Percentiles rank a stretch among this genome's conserved stretches.
phyloP scores from a whole-genome alignment of 352 stramenopile genomes.

The Pythium sp. region DNA sequence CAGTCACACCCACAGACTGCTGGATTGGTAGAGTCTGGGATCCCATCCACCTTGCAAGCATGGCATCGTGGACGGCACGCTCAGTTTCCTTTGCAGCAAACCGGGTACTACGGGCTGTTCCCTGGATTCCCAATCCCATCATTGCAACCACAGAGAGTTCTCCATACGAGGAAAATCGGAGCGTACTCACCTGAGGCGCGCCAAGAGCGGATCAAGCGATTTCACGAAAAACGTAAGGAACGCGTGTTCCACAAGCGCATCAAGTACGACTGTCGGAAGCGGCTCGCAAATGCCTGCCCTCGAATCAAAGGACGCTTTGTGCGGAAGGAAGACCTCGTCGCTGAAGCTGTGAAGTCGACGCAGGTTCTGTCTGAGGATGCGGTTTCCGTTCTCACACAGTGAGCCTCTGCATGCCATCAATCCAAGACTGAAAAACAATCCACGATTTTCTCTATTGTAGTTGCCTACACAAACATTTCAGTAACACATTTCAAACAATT shows the following conservation, averaged over 20 bases:
- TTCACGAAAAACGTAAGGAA: conserved; percentile 71
- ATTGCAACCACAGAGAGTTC: not conserved
- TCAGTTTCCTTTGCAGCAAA: not conserved
- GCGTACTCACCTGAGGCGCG: conserved; percentile 56
- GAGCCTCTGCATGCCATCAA: not conserved
- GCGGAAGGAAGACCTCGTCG: conserved; percentile 20
- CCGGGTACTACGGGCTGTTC: not conserved
- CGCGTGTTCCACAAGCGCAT: conserved; percentile 69
- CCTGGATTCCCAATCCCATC: not conserved
- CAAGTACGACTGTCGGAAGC: conserved; percentile 74
- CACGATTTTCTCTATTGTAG: not conserved
- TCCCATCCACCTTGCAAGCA: not conserved
- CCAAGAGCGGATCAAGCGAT: conserved; percentile 53
- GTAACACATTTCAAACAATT: not conserved
- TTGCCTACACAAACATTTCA: not conserved
- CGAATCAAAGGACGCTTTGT: conserved; percentile 76
- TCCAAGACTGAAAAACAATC: not conserved
- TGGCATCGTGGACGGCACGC: conserved; percentile 3
- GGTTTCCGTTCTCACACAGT: not conserved
- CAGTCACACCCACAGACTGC: not conserved
- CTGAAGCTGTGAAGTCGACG: not conserved
- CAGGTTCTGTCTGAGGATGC: not conserved
- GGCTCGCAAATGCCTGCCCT: conserved; percentile 61
- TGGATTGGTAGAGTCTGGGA: not conserved
- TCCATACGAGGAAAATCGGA: conserved; percentile 43